phyloP scores from a whole-genome alignment of 2,329 filamentous ascomycete species.

The Corniculantispora saksenae region DNA sequence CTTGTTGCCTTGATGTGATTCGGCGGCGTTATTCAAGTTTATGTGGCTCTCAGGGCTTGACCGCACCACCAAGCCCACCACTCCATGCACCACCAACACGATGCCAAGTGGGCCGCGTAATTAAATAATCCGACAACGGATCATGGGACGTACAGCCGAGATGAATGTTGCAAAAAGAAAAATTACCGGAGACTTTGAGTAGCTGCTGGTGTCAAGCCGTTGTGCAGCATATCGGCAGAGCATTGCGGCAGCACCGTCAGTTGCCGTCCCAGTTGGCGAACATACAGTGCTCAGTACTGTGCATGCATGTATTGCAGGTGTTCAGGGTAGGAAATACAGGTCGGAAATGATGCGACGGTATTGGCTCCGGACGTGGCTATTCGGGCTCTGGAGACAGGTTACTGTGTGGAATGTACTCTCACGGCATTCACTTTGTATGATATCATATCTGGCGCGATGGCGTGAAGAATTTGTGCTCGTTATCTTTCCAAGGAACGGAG shows the following conservation, averaged over 20 bases:
- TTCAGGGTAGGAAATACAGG: not conserved
- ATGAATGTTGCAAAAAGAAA: not conserved
- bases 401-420: not conserved
- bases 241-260: too few relatives aligned
- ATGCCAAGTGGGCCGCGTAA: conserved; percentile 5
- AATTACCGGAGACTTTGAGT: not conserved
- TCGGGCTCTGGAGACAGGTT: too few relatives aligned
- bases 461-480: not conserved
- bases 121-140: not conserved
- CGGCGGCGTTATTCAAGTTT: conserved; percentile 3
- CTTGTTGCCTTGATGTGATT: conserved; percentile 16
- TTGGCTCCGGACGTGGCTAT: not conserved
- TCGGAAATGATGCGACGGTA: not conserved
- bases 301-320: not conserved
- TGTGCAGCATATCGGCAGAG: not conserved
- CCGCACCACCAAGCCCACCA: not conserved
- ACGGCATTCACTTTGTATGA: not conserved
- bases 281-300: conserved; percentile 2
- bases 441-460: not conserved
- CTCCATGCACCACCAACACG: not conserved
- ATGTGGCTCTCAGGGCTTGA: not conserved
- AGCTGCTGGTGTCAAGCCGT: too few relatives aligned
- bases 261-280: not conserved
- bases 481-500: not conserved
- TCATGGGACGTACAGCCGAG: not conserved